A percentile compares a stretch with the other conserved stretches of the same genome.
Conservation (phyloP, 208 protist species). For the Leishmania martiniquensis region DNA sequence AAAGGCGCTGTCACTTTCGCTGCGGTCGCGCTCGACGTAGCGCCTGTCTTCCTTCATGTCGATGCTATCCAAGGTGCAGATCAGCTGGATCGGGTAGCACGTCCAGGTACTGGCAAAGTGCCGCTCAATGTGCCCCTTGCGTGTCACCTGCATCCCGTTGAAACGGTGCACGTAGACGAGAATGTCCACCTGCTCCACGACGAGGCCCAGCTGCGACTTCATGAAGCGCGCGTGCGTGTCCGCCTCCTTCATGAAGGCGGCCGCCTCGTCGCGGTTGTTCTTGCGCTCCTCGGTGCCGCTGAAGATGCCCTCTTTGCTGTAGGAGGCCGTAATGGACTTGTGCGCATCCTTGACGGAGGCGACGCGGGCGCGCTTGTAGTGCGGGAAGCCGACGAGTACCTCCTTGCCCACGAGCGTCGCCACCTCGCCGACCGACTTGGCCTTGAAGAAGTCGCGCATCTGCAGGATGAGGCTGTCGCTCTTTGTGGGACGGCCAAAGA, state of each 20-base stretch:
- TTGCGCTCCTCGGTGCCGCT: constrained; percentile 52
- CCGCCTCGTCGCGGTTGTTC: constrained; percentile 72
- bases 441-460: constrained; percentile 40
- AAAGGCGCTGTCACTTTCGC: constrained; percentile 45
- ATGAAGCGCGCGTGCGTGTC: constrained; percentile 80
- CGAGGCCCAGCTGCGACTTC: constrained; percentile 82
- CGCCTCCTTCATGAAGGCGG: constrained; percentile 60
- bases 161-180: constrained; percentile 90
- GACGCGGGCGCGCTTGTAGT: constrained; percentile 87
- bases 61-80: constrained; percentile 59
- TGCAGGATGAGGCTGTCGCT: constrained; percentile 81
- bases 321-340: constrained; percentile 47
- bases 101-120: constrained; percentile 78
- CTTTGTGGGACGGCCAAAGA: constrained; percentile 76
- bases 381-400: constrained; percentile 87
- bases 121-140: constrained; percentile 57
- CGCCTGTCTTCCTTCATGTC: constrained; percentile 71
- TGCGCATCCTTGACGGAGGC: constrained; percentile 62
- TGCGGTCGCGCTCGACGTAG: constrained; percentile 74
- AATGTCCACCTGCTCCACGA: constrained; percentile 49
- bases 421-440: constrained; percentile 36
- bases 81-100: constrained; percentile 78
- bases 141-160: constrained; percentile 68
- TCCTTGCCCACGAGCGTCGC: constrained; percentile 71
- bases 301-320: constrained; percentile 64